Base-by-base conservation (phyloP, 495 filamentous ascomycete species). In the Aspergillus baeticus region DNA sequence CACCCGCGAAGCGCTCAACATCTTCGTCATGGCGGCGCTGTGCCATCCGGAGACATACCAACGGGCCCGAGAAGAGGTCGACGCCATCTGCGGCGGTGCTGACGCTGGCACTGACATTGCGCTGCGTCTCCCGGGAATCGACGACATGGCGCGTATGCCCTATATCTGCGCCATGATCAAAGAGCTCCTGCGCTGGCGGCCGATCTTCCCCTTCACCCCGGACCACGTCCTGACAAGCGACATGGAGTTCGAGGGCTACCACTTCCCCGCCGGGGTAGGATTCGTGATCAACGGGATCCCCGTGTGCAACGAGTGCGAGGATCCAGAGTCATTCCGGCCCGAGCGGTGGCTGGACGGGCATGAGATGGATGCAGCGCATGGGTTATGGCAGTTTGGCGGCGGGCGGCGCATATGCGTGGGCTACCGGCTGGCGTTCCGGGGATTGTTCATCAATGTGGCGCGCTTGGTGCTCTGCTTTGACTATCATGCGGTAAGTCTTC, bases 191-290 rank as follows among this genome's bases (percentile, higher is more conserved):
- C 67, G 72, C 6, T 75, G 72, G 72, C 35, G 72, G 33, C 69
- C 69, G 4, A 71, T 63, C 17, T 62, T 75, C 17, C 64, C 62
- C 6, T 62, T 68, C 34, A 61, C 66, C 1, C 67, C 69, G 5
- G 57, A 64, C 11, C 65, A 69, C 43, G 34, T 39, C n/a, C 54
- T 74, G 8, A 77, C 68, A 2, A 57, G 73, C 37, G 76, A 82
- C 45, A 65, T 82, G 59, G 75, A 81, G 42, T 82, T 78, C 48
- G 79, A 80, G 43, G 76, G 75, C 11, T 80, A 81, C 50, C 48
- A 54, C 14, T 77, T 84, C 54, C 76, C 78, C 2, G 67, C 69
- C 6, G 79, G 79, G 22, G 74, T 72, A 0, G 60, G 59, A 53
- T 57, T 77, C 66, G 55, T 78, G 59, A 58, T 72, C 39, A 68